phyloP scores from a whole-genome alignment of 306 rosid species.

The Hippophae gyantsensis region DNA sequence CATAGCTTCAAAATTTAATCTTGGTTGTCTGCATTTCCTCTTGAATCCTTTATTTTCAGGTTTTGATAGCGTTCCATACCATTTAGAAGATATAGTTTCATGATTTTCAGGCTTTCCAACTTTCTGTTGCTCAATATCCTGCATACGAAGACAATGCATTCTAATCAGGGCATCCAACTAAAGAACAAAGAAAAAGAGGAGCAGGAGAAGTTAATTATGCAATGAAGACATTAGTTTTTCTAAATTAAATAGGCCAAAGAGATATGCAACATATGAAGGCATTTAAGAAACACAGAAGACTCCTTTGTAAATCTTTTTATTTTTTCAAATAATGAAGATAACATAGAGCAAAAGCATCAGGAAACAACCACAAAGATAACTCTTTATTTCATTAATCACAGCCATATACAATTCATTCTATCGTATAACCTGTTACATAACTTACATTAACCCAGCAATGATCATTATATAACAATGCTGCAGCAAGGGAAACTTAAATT shows the following conservation, averaged over 20 bases:
- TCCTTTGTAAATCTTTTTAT: too few relatives aligned
- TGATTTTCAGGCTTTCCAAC: background rate
- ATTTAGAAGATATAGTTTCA: background rate
- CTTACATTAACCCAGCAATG: too few relatives aligned
- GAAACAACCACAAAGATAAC: too few relatives aligned
- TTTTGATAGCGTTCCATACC: background rate
- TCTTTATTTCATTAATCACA: too few relatives aligned
- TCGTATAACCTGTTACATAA: too few relatives aligned
- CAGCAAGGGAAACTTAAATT: too few relatives aligned
- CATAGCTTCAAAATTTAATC: background rate
- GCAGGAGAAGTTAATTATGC: background rate
- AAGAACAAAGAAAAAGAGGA: conserved; percentile 6
- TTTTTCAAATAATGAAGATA: too few relatives aligned
- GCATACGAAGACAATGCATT: background rate
- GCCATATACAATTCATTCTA: too few relatives aligned
- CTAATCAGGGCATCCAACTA: background rate
- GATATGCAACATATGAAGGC: background rate
- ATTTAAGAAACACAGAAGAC: too few relatives aligned
- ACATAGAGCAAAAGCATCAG: too few relatives aligned
- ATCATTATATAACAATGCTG: too few relatives aligned
- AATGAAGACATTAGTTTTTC: background rate
- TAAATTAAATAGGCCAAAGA: background rate
- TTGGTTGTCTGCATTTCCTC: background rate
- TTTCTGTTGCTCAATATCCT: conserved; percentile 1
- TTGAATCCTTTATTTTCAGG: background rate